Conservation (phyloP, 352 stramenopile species). For the Phytophthora tubulina region DNA sequence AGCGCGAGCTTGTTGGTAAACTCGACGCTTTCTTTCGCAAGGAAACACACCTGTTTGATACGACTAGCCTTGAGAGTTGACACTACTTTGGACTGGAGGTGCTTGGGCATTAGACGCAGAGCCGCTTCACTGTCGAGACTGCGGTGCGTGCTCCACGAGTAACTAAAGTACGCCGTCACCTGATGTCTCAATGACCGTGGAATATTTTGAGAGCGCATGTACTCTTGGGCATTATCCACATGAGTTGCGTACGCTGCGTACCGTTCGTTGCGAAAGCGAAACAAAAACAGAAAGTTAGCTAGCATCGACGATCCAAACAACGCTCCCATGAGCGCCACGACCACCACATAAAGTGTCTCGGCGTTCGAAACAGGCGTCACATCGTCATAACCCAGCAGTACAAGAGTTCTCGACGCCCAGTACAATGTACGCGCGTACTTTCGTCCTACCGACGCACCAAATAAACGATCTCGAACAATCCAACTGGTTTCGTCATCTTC, state of each 20-base stretch:
- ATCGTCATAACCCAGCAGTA: conserved; percentile 77
- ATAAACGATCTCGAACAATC: conserved; percentile 65
- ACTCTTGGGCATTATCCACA: conserved; percentile 74
- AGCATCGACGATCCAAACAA: conserved; percentile 66
- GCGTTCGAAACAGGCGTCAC: conserved; percentile 64
- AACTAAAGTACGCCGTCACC: conserved; percentile 72
- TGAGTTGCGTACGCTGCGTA: conserved; percentile 61
- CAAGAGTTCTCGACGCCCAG: conserved; percentile 63
- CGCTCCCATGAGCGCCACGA: conserved; percentile 58
- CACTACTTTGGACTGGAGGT: conserved; percentile 67
- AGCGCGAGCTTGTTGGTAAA: conserved; percentile 73
- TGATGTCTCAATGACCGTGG: conserved; percentile 53
- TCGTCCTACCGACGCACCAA: conserved; percentile 45
- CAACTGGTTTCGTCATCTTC: conserved; percentile 57
- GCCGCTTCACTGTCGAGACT: conserved; percentile 66
- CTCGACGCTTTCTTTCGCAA: conserved; percentile 73
- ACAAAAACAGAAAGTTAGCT: conserved; percentile 76
- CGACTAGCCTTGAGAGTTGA: conserved; percentile 71
- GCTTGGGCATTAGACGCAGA: conserved; percentile 61
- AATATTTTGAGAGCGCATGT: conserved; percentile 75
- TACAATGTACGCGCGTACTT: conserved; percentile 72
- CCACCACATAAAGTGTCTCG: conserved; percentile 65
- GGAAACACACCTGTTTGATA: conserved; percentile 74
- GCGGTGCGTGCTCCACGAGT: conserved; percentile 68
- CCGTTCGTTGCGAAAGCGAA: conserved; percentile 63